Conservation (phyloP, 352 stramenopile species). For the Pseudoperonospora humuli region DNA sequence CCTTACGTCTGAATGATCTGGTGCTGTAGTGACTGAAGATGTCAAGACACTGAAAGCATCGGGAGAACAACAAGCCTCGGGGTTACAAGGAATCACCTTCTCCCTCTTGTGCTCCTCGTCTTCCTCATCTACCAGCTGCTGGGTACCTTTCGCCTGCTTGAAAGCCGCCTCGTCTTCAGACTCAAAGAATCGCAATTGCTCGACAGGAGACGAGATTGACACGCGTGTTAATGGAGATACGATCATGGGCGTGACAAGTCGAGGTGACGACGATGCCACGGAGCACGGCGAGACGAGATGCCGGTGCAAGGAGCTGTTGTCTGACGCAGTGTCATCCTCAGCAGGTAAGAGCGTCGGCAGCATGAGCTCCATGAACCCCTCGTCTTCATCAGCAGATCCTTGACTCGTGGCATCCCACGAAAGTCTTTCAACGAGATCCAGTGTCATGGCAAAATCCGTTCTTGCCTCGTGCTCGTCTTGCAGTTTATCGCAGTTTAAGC, state of each 20-base stretch:
- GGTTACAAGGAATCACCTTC: constrained; percentile 8
- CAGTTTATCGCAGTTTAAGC: constrained; percentile 8
- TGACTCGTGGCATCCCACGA: constrained; percentile 24
- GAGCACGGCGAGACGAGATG: constrained; percentile 53
- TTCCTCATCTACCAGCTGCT: constrained; percentile 10
- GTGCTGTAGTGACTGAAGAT: neutral
- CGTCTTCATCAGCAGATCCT: constrained; percentile 7
- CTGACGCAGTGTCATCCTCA: constrained; percentile 2
- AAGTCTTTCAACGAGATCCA: constrained; percentile 16
- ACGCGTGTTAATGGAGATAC: constrained; percentile 14
- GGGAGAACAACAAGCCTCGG: constrained; percentile 17
- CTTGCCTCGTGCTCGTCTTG: constrained; percentile 5
- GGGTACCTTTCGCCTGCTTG: constrained; percentile 3
- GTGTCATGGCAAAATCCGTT: constrained; percentile 4
- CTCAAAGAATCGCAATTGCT: constrained; percentile 18
- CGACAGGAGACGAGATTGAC: constrained; percentile 15
- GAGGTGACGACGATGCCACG: constrained; percentile 16
- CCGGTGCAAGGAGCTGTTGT: constrained; percentile 19
- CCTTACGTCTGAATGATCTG: constrained; percentile 12
- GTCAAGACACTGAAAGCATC: constrained; percentile 10
- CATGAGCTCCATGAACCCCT: neutral
- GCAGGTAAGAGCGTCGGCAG: constrained; percentile 7
- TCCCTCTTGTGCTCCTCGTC: constrained; percentile 9
- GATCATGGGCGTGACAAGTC: neutral
- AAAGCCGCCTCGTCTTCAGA: constrained; percentile 12